These are phyloP conservation scores for Pyrenophora seminiperda DNA, from an alignment of 2,329 filamentous ascomycete genomes.

Conservation along the genomic window DNA sequence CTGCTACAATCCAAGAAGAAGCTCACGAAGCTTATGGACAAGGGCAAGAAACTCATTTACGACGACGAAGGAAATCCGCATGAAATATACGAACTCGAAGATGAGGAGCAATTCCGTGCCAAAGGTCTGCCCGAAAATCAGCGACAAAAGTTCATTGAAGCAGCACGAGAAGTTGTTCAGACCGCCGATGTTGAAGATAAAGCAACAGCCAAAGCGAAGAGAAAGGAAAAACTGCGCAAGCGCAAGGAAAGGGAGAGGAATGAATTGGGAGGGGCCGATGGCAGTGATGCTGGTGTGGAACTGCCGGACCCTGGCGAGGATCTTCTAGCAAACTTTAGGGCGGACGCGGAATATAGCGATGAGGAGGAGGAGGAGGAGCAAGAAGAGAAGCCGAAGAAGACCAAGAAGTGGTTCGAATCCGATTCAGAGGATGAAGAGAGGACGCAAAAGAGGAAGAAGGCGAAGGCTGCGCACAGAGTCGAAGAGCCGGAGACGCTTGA, in stretches of 20 bases:
- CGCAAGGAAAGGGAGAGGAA: slow-evolving; percentile 69
- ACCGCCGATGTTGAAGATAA: slow-evolving; percentile 84
- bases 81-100: slow-evolving; percentile 84
- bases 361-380: slow-evolving; percentile 51
- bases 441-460: slow-evolving; percentile 51
- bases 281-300: slow-evolving; percentile 28
- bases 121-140: slow-evolving; percentile 78
- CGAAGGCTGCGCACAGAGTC: slow-evolving; percentile 61
- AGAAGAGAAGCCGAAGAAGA: slow-evolving; percentile 62
- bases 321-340: slow-evolving; percentile 51
- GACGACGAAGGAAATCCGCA: slow-evolving; percentile 90
- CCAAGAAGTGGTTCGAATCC: slow-evolving; percentile 80
- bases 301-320: slow-evolving; percentile 45
- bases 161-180: slow-evolving; percentile 72
- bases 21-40: slow-evolving; percentile 86
- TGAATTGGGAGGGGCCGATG: slow-evolving; percentile 37
- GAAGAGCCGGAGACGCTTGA: slow-evolving; percentile 78
- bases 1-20: slow-evolving; percentile 95
- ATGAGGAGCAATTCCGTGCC: slow-evolving; percentile 78
- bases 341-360: slow-evolving; percentile 48
- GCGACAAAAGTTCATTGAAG: slow-evolving; percentile 75
- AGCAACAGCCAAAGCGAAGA: slow-evolving; percentile 76
- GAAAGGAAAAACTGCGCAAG: slow-evolving; percentile 75
- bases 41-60: slow-evolving; percentile 83
- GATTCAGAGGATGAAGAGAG: slow-evolving; percentile 61